Conservation (phyloP, 2,329 filamentous ascomycete species). For the Alternaria longipes region DNA sequence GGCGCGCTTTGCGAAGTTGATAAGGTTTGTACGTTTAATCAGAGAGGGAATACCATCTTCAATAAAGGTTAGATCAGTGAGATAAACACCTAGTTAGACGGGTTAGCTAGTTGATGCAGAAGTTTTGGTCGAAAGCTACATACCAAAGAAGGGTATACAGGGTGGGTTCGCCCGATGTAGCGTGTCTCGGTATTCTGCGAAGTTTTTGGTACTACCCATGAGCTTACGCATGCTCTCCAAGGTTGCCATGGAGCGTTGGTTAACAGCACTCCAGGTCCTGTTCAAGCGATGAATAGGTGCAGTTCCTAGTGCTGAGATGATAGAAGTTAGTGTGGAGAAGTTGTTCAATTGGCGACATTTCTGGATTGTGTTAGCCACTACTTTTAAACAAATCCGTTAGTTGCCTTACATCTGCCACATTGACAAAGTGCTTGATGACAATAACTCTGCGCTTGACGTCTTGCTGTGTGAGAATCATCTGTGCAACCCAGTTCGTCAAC, state of each 20-base stretch:
- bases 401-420: slow-evolving; percentile 85
- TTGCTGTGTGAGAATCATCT: slow-evolving; percentile 95
- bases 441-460: slow-evolving; percentile 96
- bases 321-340: slow-evolving; percentile 95
- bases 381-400: background rate
- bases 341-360: slow-evolving; percentile 96
- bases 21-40: slow-evolving; percentile 94
- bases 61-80: slow-evolving; percentile 97
- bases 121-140: slow-evolving; percentile 27
- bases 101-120: background rate
- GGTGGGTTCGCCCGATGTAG: slow-evolving; percentile 93
- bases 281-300: slow-evolving; percentile 94
- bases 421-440: slow-evolving; percentile 98
- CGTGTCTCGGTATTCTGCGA: slow-evolving; percentile 93
- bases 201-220: slow-evolving; percentile 98
- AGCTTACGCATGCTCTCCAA: slow-evolving; percentile 91
- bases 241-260: slow-evolving; percentile 79
- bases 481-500: slow-evolving; percentile 98
- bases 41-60: slow-evolving; percentile 97
- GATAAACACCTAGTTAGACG: slow-evolving; percentile 76
- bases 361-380: slow-evolving; percentile 58
- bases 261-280: slow-evolving; percentile 93
- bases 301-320: slow-evolving; percentile 94
- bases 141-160: slow-evolving; percentile 98
- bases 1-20: slow-evolving; percentile 97